A percentile compares a stretch with the other conserved stretches of the same genome.
Conservation (phyloP, 805 yeast genomes). For the Candida lessepsii region DNA sequence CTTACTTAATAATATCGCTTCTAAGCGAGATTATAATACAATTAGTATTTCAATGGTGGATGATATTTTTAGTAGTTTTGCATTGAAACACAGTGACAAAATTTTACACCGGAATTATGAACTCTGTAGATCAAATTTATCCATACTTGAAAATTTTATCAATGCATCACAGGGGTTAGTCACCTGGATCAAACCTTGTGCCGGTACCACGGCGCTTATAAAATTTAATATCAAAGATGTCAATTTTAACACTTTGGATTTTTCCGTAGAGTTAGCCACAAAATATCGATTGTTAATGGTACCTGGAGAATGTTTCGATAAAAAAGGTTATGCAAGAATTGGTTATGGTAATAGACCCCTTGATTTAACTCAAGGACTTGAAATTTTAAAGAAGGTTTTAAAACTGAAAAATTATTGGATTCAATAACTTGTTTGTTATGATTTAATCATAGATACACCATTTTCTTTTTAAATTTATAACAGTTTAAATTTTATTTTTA, state of each 20-base stretch:
- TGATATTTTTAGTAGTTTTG: conserved; percentile 45
- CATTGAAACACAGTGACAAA: conserved; percentile 30
- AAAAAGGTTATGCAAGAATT: conserved; percentile 43
- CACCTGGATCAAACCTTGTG: conserved; percentile 43
- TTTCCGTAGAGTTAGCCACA: conserved; percentile 37
- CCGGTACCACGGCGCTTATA: conserved; percentile 46
- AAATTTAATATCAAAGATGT: conserved; percentile 19
- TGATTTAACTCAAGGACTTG: conserved; percentile 36
- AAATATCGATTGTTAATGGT: conserved; percentile 37
- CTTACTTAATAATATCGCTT: conserved; percentile 30
- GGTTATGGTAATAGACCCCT: conserved; percentile 47
- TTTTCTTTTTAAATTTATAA: too few relatives aligned
- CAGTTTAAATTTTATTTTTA: conserved; percentile 4
- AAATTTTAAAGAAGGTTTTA: conserved; percentile 15
- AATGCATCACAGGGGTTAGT: conserved; percentile 28
- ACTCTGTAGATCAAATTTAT: conserved; percentile 40
- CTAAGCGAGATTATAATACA: conserved; percentile 50
- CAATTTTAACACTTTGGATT: conserved; percentile 22
- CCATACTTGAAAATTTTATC: conserved; percentile 33
- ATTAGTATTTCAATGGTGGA: conserved; percentile 49
- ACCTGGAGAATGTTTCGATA: conserved; percentile 50
- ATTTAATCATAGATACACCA: too few relatives aligned
- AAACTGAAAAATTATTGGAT: conserved; percentile 3
- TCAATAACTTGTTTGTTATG: too few relatives aligned
- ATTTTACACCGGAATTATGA: conserved; percentile 40